Evolutionary conservation across 352 stramenopile species (phyloP).

Genomic region (Stramenopiles sp.): DNA sequence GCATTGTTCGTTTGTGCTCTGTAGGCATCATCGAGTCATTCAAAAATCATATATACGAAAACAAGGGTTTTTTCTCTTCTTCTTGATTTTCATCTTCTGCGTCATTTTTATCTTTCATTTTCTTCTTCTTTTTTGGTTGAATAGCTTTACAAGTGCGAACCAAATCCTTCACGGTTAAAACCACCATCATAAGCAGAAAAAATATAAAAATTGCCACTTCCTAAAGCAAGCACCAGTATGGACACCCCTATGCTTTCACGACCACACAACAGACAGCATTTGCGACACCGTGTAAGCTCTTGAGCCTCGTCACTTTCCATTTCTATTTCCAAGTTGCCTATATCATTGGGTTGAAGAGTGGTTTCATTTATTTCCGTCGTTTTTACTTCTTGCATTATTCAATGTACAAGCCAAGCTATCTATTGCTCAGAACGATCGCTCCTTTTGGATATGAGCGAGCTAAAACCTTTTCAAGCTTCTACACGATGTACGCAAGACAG

Average conservation of each 20-base stretch:
- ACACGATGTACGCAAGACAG: no score
- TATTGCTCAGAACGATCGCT: no score
- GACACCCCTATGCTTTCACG: neutral
- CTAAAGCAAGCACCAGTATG: neutral
- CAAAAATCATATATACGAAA: no score
- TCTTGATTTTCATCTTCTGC: neutral
- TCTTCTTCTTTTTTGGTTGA: neutral
- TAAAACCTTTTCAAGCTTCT: no score
- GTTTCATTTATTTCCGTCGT: neutral
- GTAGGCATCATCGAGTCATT: no score
- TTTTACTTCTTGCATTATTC: neutral
- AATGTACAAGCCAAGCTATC: no score
- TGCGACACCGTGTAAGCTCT: neutral
- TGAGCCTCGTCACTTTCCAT: neutral
- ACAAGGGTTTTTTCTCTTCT: neutral
- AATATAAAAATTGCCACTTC: neutral
- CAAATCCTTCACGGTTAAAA: constrained; percentile 7
- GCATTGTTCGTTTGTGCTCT: no score
- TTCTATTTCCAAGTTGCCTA: neutral
- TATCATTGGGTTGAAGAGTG: neutral
- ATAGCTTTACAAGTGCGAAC: neutral
- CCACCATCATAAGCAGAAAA: neutral
- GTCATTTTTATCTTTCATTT: neutral
- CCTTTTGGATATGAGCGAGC: no score
- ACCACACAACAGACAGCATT: neutral